Evolutionary conservation across 305 asterid species (phyloP).

Genomic region (Caryopteris hybrid): DNA sequence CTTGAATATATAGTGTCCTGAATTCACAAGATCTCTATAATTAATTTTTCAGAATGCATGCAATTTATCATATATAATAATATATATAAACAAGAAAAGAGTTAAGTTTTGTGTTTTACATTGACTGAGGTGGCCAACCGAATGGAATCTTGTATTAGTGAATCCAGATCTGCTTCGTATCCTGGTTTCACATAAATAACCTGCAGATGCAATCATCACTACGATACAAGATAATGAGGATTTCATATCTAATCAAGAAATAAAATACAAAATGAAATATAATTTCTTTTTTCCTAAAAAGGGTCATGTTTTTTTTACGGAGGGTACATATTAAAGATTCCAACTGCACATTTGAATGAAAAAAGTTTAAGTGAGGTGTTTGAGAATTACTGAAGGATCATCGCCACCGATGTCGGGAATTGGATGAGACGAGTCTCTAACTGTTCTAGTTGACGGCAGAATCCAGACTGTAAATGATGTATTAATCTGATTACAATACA

Average conservation of each 20-base stretch:
- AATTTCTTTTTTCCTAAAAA: no score
- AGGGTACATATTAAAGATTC: no score
- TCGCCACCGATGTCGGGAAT: constrained; percentile 65
- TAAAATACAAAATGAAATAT: no score
- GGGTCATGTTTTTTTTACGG: no score
- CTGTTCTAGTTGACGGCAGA: constrained; percentile 44
- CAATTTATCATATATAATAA: no score
- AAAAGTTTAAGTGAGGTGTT: background rate
- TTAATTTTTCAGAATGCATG: no score
- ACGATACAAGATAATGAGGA: background rate
- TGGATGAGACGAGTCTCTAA: constrained; percentile 28
- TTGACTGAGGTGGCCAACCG: constrained; percentile 65
- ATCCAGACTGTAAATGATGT: constrained; percentile 75
- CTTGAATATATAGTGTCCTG: no score
- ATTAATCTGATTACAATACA: constrained; percentile 33
- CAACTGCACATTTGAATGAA: no score
- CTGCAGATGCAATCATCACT: constrained; percentile 32
- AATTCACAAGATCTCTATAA: no score
- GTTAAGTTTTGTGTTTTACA: constrained; percentile 25
- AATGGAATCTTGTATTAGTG: constrained; percentile 66
- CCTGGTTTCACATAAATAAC: constrained; percentile 91
- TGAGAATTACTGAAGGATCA: constrained; percentile 65
- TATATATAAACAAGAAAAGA: no score
- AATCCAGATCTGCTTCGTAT: constrained; percentile 70
- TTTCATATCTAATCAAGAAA: no score